Evolutionary conservation across 306 rosid species (phyloP), one percentile per base, ranked within the genome.

Genomic region (Malus asiatica): DNA sequence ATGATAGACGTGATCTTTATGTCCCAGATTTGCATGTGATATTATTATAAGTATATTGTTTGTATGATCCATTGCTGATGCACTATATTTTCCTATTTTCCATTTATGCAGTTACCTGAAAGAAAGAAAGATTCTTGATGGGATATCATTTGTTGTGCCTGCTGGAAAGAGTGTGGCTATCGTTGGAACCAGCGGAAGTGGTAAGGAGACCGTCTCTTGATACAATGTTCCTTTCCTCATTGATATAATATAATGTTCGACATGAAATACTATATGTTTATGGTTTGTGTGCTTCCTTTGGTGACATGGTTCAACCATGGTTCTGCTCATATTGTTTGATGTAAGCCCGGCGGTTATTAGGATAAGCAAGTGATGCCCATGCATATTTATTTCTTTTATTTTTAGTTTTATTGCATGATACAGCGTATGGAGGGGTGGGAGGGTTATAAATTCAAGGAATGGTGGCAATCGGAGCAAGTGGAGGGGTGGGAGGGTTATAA

Each of bases 131-230:
- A 95, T 95, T 90, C 98, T 95, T 72, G 97, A 89, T 81, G 97
- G 93, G 70, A 77, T 95, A 83, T 95, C 98, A 66, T 87, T 95
- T 76, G 70, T 79, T 76, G 93, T 95, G 58, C 96, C 98, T 23
- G 93, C 97, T 40, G 97, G 98, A 76, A 92, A 92, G 90, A 95
- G 97, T 84, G 97, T 95, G 82, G 98, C 98, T 72, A 95, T 95
- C 78, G 98, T 95, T 70, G 98, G 98, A 67, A 95, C 98, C 64
- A 95, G 98, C 79, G 97, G 98, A 79, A 95, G 98, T 87, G 98
- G 98, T 95, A 89, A 89, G 96, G 68, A 6, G 40, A 8, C 65
- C 66, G 6, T 22, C 20, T 61, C 29, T 22, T 53, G 59, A 25
- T 32, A 16, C 53, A 58, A 59, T 4, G 13, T 57, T 68, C 72